phyloP scores from a whole-genome alignment of 2,329 filamentous ascomycete species.

The Pseudogymnoascus sp. region DNA sequence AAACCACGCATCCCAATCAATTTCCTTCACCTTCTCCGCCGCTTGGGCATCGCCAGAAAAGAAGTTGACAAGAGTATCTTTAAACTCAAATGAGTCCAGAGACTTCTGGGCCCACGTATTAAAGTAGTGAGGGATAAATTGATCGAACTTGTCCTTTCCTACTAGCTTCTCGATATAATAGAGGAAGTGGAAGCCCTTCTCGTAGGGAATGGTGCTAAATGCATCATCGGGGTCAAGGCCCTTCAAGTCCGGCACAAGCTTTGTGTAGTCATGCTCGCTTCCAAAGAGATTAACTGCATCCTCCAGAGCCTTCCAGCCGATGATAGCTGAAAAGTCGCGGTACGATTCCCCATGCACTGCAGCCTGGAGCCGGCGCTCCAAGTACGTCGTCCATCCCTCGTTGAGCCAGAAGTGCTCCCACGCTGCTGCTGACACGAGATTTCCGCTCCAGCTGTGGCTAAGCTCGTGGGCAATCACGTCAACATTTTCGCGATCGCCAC shows the following conservation, averaged over 20 bases:
- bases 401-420: slow-evolving; percentile 78
- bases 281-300: slow-evolving; percentile 76
- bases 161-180: slow-evolving; percentile 84
- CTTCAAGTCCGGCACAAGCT: slow-evolving; percentile 78
- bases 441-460: slow-evolving; percentile 78
- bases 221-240: slow-evolving; percentile 92
- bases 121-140: slow-evolving; percentile 95
- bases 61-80: slow-evolving; percentile 77
- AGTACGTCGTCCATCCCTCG: slow-evolving; percentile 88
- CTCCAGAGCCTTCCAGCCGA: slow-evolving; percentile 80
- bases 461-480: slow-evolving; percentile 92
- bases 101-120: slow-evolving; percentile 76
- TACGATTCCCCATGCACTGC: slow-evolving; percentile 74
- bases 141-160: slow-evolving; percentile 81
- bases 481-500: slow-evolving; percentile 81
- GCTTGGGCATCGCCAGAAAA: slow-evolving; percentile 62
- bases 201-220: slow-evolving; percentile 87
- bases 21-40: slow-evolving; percentile 54
- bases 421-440: slow-evolving; percentile 68
- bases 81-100: slow-evolving; percentile 91
- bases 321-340: slow-evolving; percentile 90
- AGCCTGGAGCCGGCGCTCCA: slow-evolving; percentile 77
- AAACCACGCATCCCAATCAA: slow-evolving; percentile 89
- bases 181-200: slow-evolving; percentile 93
- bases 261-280: slow-evolving; percentile 75